Evolutionary conservation across 2,329 filamentous ascomycete genomes (phyloP).

Genomic region (Paraphoma chrysanthemicola): DNA sequence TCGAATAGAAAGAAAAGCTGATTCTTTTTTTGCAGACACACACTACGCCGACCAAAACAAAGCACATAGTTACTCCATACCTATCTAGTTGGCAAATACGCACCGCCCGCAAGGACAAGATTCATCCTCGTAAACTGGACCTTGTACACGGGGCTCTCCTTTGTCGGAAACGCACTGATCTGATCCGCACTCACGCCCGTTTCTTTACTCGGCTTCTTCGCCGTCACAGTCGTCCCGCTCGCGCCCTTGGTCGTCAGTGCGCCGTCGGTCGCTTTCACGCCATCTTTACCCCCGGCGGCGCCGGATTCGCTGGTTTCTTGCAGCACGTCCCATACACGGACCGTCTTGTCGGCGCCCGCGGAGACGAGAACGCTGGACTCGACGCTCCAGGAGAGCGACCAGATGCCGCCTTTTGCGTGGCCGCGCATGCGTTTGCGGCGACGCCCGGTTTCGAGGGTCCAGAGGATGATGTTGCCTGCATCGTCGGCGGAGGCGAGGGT

Average conservation of each 20-base stretch:
- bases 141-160: constrained; percentile 94
- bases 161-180: constrained; percentile 92
- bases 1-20: not conserved
- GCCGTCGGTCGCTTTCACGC: constrained; percentile 60
- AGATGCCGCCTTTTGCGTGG: constrained; percentile 91
- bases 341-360: constrained; percentile 88
- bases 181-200: constrained; percentile 90
- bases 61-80: not conserved
- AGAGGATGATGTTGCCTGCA: constrained; percentile 88
- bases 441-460: constrained; percentile 88
- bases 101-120: constrained; percentile 82
- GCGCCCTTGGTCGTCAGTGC: constrained; percentile 60
- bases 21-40: not conserved
- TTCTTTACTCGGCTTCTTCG: constrained; percentile 83
- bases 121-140: constrained; percentile 97
- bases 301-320: constrained; percentile 64
- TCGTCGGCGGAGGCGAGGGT: constrained; percentile 90
- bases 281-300: constrained; percentile 3
- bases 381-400: constrained; percentile 90
- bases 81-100: constrained; percentile 60
- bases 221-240: constrained; percentile 50
- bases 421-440: constrained; percentile 92
- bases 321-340: constrained; percentile 91
- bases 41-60: not conserved
- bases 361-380: constrained; percentile 91